Evolutionary conservation across 768 basidiomycete species (phyloP).

Genomic region (Xanthoconium stramineum): DNA sequence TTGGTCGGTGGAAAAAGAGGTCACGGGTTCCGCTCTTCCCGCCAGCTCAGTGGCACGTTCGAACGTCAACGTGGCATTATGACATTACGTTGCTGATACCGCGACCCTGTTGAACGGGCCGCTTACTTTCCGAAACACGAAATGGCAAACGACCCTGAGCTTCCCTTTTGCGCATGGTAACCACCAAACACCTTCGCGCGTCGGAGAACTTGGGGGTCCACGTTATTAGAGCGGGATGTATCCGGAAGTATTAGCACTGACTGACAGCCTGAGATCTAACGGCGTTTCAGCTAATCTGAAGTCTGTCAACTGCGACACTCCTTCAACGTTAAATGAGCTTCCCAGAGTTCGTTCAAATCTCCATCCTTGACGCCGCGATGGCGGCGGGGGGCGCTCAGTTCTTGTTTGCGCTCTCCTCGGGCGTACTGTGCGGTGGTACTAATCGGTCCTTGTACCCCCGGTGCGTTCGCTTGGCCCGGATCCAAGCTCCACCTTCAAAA

Average conservation of each 20-base stretch:
- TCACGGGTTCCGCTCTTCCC: slow-evolving; percentile 4
- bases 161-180: slow-evolving; percentile 16
- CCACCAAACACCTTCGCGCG: neutral
- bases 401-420: slow-evolving; percentile 21
- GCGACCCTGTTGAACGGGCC: slow-evolving; percentile 15
- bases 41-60: neutral
- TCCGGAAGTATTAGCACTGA: neutral
- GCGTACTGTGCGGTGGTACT: slow-evolving; percentile 19
- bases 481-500: slow-evolving; percentile 5
- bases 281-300: slow-evolving; percentile 16
- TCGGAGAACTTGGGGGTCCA: neutral
- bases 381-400: slow-evolving; percentile 19
- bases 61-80: slow-evolving; percentile 5
- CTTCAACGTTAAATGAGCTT: slow-evolving; percentile 5
- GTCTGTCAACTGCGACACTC: neutral
- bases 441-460: slow-evolving; percentile 5
- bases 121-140: slow-evolving; percentile 1
- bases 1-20: neutral
- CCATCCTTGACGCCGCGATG: slow-evolving; percentile 25
- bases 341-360: slow-evolving; percentile 12
- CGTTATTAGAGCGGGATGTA: neutral
- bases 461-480: slow-evolving; percentile 1
- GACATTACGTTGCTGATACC: slow-evolving; percentile 14
- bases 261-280: slow-evolving; percentile 12
- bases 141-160: neutral